Evolutionary conservation across 345 rosid genomes (phyloP), one percentile per base, ranked within the genome.

Genomic region (Odontarrhena argentea): DNA sequence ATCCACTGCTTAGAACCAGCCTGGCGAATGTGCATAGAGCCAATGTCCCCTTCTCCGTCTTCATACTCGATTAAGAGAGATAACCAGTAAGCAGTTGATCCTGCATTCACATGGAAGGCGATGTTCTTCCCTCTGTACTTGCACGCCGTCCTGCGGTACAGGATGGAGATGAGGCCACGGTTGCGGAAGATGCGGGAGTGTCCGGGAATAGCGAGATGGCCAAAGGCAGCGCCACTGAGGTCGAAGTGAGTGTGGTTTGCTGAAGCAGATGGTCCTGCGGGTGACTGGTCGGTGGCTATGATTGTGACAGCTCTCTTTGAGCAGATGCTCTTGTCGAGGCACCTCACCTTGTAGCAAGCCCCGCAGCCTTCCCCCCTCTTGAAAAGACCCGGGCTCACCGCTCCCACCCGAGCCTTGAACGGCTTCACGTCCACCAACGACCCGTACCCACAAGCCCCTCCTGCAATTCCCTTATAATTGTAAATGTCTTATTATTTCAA

Each of bases 361-460:
- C 98, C 98, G 48, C 98, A 93, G 6, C 98, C 98, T 74, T 82
- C 98, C 0, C 98, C 97, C 62, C 74, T 74, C 73, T 79, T 83
- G 87, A 93, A 93, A 63, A 93, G 86, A 7, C 76, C 65, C 37
- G 96, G 86, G 78, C 94, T 90, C 79, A 90, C 97, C 6, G 98
- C 96, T 11, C 97, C 96, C 4, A 90, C 98, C 24, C 98, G 71
- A 0, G 98, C 97, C 78, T 63, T 77, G 8, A 93, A 63, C 14
- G 97, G 99, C 85, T 75, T 88, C 75, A 90, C 96, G 52, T 91
- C 92, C 58, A 91, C 98, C 44, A 93, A 18, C 0, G 92, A 76
- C 12, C 97, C 98, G 74, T 93, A 93, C 70, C 98, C 98, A 61
- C 99, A 91, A 1, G 99, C 99, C 40, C 99, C 98, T 44, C 97